These are phyloP conservation scores for Cucurbita moschata DNA, from an alignment of 306 rosid genomes.

Conservation along the genomic window DNA sequence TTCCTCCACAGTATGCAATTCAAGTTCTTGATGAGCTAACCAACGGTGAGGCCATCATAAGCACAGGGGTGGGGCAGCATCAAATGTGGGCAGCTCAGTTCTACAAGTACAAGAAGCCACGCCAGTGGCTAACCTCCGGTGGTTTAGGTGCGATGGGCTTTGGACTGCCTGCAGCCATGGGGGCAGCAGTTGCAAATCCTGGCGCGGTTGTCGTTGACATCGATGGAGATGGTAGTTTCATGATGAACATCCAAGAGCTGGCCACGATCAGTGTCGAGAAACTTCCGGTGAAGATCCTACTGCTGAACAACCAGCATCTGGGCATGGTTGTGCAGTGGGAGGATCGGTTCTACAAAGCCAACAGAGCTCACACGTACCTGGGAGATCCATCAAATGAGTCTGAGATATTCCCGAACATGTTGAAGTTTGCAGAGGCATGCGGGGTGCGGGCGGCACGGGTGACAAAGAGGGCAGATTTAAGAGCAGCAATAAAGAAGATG, in stretches of 20 bases:
- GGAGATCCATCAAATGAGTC: constrained; percentile 57
- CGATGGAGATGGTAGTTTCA: constrained; percentile 86
- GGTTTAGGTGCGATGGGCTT: constrained; percentile 97
- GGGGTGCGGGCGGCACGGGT: constrained; percentile 66
- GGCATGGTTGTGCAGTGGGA: constrained; percentile 98
- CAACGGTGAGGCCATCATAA: constrained; percentile 54
- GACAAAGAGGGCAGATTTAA: constrained; percentile 41
- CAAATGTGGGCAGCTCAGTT: constrained; percentile 33
- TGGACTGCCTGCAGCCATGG: constrained; percentile 81
- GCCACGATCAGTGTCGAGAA: constrained; percentile 66
- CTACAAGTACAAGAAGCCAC: constrained; percentile 59
- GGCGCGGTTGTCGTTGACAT: constrained; percentile 53
- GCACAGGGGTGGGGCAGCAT: constrained; percentile 91
- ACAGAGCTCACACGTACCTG: constrained; percentile 64
- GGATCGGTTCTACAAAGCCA: constrained; percentile 77
- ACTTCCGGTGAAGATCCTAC: constrained; percentile 57
- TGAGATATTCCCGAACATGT: constrained; percentile 68
- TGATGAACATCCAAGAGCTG: constrained; percentile 80
- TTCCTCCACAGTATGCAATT: constrained; percentile 76
- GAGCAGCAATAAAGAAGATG: constrained; percentile 69
- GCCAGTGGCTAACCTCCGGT: constrained; percentile 74
- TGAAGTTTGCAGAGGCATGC: constrained; percentile 74
- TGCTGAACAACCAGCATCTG: constrained; percentile 82
- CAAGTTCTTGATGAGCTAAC: constrained; percentile 79
- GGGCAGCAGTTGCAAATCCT: constrained; percentile 81